phyloP scores from a whole-genome alignment of 2,329 filamentous ascomycete species.

The Xylaria sp. region DNA sequence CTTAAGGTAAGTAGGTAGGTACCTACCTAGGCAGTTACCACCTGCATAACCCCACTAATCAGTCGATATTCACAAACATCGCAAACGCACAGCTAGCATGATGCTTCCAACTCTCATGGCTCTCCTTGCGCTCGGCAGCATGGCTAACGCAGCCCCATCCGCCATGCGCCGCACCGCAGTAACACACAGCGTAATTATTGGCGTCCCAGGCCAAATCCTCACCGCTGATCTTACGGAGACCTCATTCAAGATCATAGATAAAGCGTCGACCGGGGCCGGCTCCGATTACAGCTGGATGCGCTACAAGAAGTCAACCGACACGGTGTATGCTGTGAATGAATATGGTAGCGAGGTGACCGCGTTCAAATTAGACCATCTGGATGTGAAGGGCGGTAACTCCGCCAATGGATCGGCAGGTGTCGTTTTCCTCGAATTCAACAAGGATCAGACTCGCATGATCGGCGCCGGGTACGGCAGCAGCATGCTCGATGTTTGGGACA shows the following conservation, averaged over 20 bases:
- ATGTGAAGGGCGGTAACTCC: slow-evolving; percentile 45
- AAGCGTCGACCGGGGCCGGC: slow-evolving; percentile 46
- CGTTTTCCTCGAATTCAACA: slow-evolving; percentile 60
- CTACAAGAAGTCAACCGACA: slow-evolving; percentile 50
- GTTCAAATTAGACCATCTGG: slow-evolving; percentile 53
- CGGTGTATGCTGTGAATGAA: slow-evolving; percentile 61
- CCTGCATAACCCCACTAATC: slow-evolving; percentile 2
- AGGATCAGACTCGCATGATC: slow-evolving; percentile 56
- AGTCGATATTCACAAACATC: neutral
- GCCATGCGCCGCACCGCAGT: slow-evolving; percentile 30
- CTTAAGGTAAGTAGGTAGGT: too few relatives aligned
- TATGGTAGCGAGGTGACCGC: slow-evolving; percentile 53
- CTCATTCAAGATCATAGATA: slow-evolving; percentile 53
- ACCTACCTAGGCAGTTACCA: slow-evolving; percentile 10
- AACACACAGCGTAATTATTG: slow-evolving; percentile 52
- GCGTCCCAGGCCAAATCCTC: slow-evolving; percentile 53
- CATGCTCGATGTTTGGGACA: slow-evolving; percentile 59
- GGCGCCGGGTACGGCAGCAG: slow-evolving; percentile 56
- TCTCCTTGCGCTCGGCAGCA: slow-evolving; percentile 42
- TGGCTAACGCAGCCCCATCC: slow-evolving; percentile 41
- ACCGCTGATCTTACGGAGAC: slow-evolving; percentile 55
- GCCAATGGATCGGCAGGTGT: slow-evolving; percentile 54
- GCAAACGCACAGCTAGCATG: slow-evolving; percentile 30
- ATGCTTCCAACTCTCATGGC: slow-evolving; percentile 37
- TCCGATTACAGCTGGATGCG: slow-evolving; percentile 57